Evolutionary conservation across 495 filamentous ascomycete genomes (phyloP), one percentile per base, ranked within the genome.

Genomic region (Aspergillus funiculosus): DNA sequence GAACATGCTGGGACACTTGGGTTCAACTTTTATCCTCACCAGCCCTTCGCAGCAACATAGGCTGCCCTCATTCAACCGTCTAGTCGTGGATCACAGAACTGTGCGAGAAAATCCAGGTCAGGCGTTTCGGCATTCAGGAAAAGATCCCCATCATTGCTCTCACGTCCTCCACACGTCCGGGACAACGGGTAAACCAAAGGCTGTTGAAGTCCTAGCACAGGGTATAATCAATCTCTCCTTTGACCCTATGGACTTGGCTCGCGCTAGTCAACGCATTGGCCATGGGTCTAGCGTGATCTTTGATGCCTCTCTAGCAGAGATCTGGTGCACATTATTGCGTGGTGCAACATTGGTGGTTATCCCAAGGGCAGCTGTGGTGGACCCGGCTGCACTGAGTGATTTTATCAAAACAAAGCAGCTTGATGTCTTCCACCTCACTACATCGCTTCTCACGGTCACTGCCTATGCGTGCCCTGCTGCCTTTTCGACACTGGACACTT

Each of bases 101-200:
- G 15, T 8, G n/a, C 9, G 26, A 3, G 15, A 19, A 17, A 4
- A 15, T n/a, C 18, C 15, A 15, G 15, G 7, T 13, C 28, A 24
- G 3, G 17, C 18, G 9, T 18, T 24, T n/a, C 18, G 6, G 14
- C 15, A 38, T 5, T 13, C 11, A 6, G 3, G 15, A 26, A 30
- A 41, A 9, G 18, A 10, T 5, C 17, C 25, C 5, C 14, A 17
- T 13, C 15, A 41, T 8, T 21, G 40, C 8, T 38, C 13, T 10
- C 48, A 51, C 24, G 46, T 51, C 21, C 19, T 51, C 28, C 20
- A 32, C 30, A 51, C 48, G 5, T 51, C 48, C 1, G 48, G 48
- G 1, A 22, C 48, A 0, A 46, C 41, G 0, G 42, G 48, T 4
- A 29, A 27, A 13, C 48, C 48, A n/a, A 51, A 51, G n/a, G 32